Percentiles rank a stretch among this genome's conserved stretches.
Conservation (phyloP, 1,284 basidiomycete genomes). For the Apiotrichum brassicae region DNA sequence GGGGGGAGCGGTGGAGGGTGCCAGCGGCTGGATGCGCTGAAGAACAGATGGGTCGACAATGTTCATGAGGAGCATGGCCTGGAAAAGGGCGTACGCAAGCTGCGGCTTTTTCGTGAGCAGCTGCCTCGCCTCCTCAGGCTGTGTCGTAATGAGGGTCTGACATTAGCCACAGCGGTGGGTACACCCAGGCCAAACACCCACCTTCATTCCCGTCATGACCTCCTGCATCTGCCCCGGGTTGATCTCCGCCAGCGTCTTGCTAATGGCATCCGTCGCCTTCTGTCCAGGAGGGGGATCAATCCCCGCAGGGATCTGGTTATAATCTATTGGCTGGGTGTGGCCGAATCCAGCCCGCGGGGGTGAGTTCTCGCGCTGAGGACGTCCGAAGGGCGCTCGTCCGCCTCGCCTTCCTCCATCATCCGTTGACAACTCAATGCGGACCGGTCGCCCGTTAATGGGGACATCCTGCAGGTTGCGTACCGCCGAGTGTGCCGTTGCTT, state of each 20-base stretch:
- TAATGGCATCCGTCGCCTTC: constrained; percentile 76
- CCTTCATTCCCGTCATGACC: constrained; percentile 97
- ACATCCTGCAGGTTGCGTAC: constrained; percentile 79
- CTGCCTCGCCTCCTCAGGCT: constrained; percentile 80
- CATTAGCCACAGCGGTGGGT: not conserved
- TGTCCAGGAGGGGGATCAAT: constrained; percentile 67
- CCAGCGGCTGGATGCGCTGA: constrained; percentile 39
- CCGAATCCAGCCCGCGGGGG: constrained; percentile 21
- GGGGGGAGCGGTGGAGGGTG: constrained; percentile 18
- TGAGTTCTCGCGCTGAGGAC: constrained; percentile 33
- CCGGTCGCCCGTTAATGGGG: constrained; percentile 71
- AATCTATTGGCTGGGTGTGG: constrained; percentile 27
- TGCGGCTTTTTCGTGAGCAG: constrained; percentile 82
- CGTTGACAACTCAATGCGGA: constrained; percentile 68
- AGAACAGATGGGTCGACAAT: constrained; percentile 78
- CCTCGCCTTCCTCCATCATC: constrained; percentile 39
- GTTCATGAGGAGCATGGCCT: constrained; percentile 87
- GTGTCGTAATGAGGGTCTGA: constrained; percentile 67
- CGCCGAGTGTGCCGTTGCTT: constrained; percentile 80
- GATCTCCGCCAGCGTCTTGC: constrained; percentile 76
- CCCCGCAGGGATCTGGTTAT: constrained; percentile 65
- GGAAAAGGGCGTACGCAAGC: constrained; percentile 92
- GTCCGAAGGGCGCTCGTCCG: constrained; percentile 30
- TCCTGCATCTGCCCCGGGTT: constrained; percentile 82
- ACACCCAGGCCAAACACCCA: constrained; percentile 45